Conservation (phyloP, 805 yeast genomes). For the Saccharomycopsis oosterbeekiorum region DNA sequence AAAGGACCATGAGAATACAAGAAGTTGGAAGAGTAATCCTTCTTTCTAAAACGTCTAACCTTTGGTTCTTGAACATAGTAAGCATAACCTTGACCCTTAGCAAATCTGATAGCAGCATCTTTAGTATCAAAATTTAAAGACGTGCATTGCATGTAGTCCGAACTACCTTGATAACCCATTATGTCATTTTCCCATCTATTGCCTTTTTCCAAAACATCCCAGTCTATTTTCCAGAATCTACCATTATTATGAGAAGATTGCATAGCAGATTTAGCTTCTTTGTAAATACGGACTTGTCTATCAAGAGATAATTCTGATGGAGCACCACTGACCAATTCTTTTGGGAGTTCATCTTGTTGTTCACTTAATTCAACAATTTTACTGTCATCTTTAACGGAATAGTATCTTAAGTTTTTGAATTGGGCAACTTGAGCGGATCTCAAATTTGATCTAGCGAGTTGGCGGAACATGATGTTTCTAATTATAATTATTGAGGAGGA, state of each 20-base stretch:
- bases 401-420: not conserved
- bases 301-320: conserved; percentile 49
- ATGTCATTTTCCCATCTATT: conserved; percentile 86
- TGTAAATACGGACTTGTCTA: conserved; percentile 67
- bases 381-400: conserved; percentile 1
- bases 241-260: conserved; percentile 49
- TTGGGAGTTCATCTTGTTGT: conserved; percentile 28
- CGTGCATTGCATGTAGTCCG: conserved; percentile 64
- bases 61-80: conserved; percentile 78
- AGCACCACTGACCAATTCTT: conserved; percentile 68
- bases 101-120: conserved; percentile 71
- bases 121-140: conserved; percentile 61
- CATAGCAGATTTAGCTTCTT: conserved; percentile 72
- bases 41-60: conserved; percentile 58
- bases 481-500: too few species aligned
- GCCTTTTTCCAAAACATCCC: conserved; percentile 70
- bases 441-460: not conserved
- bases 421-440: not conserved
- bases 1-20: conserved; percentile 58
- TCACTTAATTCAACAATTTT: conserved; percentile 12
- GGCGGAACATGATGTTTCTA: conserved; percentile 2
- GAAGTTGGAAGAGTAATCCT: conserved; percentile 67
- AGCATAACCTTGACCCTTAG: conserved; percentile 79
- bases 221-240: conserved; percentile 63
- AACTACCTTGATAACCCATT: conserved; percentile 74